Conservation (phyloP, 179 eudicot species). For the Beta lomatogona region DNA sequence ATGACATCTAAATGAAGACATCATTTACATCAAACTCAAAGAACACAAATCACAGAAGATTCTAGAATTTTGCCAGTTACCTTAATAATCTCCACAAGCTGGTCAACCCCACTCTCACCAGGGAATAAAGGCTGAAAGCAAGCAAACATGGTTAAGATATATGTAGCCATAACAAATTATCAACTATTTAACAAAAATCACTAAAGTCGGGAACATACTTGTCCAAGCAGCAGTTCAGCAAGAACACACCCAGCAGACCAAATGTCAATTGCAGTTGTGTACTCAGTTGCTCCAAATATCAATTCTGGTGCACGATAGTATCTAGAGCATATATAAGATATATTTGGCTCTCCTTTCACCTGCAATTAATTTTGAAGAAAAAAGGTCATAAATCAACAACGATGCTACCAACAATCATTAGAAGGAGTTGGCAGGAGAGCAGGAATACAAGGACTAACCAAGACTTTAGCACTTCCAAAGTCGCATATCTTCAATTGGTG, state of each 20-base stretch:
- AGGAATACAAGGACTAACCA: constrained; percentile 40
- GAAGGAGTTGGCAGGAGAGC: background rate
- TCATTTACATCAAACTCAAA: background rate
- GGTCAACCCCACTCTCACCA: constrained; percentile 96
- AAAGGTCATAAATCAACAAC: background rate
- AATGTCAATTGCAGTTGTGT: constrained; percentile 80
- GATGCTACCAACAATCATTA: background rate
- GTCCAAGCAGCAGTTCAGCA: constrained; percentile 87
- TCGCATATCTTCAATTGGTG: constrained; percentile 76
- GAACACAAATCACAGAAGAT: background rate
- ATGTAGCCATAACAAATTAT: background rate
- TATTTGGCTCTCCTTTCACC: constrained; percentile 98
- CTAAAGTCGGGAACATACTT: constrained; percentile 39
- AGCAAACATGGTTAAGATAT: background rate
- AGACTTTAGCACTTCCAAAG: constrained; percentile 81
- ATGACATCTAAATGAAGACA: background rate
- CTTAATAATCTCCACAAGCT: constrained; percentile 96
- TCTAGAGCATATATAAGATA: constrained; percentile 93
- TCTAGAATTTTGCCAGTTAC: constrained; percentile 31
- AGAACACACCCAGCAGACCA: constrained; percentile 99
- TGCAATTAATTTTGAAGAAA: constrained; percentile 24
- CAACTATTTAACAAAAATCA: background rate
- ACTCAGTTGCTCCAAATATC: constrained; percentile 95
- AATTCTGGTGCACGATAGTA: constrained; percentile 96
- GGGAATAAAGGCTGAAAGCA: constrained; percentile 84